These are phyloP conservation scores for Fomitopsis pulvina DNA, from an alignment of 768 basidiomycete genomes.

Conservation along the genomic window DNA sequence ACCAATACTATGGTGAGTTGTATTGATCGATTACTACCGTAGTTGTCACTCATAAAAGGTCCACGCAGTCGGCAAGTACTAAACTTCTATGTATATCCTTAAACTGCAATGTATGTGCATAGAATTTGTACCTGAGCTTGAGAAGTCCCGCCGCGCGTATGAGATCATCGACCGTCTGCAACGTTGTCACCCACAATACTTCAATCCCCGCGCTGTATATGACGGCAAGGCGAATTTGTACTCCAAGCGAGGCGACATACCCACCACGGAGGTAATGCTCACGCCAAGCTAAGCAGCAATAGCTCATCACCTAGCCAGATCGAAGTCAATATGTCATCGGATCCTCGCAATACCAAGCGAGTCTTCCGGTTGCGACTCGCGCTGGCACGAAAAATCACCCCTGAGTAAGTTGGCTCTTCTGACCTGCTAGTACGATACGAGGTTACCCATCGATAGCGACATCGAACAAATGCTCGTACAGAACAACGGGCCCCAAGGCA, in stretches of 20 bases:
- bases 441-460: not conserved
- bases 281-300: not conserved
- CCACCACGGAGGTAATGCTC: not conserved
- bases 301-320: not conserved
- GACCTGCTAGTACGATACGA: not conserved
- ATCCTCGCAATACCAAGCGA: not conserved
- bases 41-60: not conserved
- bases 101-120: not conserved
- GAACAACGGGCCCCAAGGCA: not conserved
- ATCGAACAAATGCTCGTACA: not conserved
- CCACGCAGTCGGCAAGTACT: not conserved
- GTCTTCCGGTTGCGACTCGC: constrained; percentile 4
- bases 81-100: not conserved
- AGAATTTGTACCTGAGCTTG: not conserved
- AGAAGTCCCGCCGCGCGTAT: not conserved
- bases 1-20: not conserved
- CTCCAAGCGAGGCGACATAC: constrained; percentile 2
- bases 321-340: constrained; percentile 2
- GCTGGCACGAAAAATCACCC: constrained; percentile 4
- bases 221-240: constrained; percentile 15
- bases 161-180: constrained; percentile 11
- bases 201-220: constrained; percentile 11
- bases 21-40: not conserved
- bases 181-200: constrained; percentile 3
- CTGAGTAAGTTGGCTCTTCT: not conserved